Evolutionary conservation across 129 eudicot species (phyloP), one percentile per base, ranked within the genome.

Genomic region (Helichrysum umbraculigerum): DNA sequence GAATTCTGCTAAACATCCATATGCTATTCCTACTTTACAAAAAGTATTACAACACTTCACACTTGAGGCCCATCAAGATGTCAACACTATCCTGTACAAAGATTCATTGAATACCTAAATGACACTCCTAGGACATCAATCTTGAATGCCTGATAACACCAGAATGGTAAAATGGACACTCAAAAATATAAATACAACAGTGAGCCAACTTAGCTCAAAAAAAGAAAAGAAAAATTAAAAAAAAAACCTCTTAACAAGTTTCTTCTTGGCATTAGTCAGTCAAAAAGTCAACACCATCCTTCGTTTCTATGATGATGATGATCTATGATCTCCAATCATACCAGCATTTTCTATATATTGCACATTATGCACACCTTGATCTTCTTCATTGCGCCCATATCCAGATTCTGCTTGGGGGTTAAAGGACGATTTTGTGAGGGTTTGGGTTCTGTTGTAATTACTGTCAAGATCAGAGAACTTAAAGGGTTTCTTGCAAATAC

Each of bases 401-500:
- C 73, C 66, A 15, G 76, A 64, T 33, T 77, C 81, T 41, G 78
- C 76, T 41, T 72, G 81, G 0, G 90, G 72, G 51, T 78, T 73
- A 63, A 67, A 81, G 8, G 77, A 65, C 30, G 21, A 68, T 34
- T 25, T 59, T 28, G 54, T 12, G 12, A 62, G 71, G 67, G 78
- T 80, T 47, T 70, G 72, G 74, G 59, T 52, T 58, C 11, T 56
- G 6, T 66, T 73, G 35, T 80, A 68, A 28, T 64, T 75, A n/a
- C 66, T 77, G 21, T 56, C 66, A 15, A 73, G 20, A 35, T 39
- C 66, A 0, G 83, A 51, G 68, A 68, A 78, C 47, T 80, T 81
- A 78, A 78, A 78, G 25, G 92, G 93, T 70, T 78, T 91, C 70
- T 84, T 78, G 83, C 98, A 94, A 16, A 94, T 89, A 78, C 98